phyloP scores from a whole-genome alignment of 441 rosid genomes.

The Iberis amara region DNA sequence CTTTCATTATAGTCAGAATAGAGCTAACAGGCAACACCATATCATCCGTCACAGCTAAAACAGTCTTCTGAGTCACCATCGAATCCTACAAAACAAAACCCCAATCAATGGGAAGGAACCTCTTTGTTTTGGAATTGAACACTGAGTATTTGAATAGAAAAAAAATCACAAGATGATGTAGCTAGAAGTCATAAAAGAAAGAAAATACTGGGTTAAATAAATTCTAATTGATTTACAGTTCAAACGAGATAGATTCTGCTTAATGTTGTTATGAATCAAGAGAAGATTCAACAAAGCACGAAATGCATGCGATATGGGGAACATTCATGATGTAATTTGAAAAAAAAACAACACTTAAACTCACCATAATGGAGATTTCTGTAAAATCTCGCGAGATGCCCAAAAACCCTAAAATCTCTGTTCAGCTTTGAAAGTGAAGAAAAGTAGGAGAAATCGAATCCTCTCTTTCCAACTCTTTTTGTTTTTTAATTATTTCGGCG shows the following conservation, averaged over 20 bases:
- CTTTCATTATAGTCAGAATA: constrained; percentile 38
- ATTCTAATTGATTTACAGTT: too few species aligned
- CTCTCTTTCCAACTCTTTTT: constrained; percentile 9
- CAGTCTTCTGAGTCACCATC: constrained; percentile 17
- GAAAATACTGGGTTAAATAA: too few species aligned
- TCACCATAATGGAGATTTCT: constrained; percentile 20
- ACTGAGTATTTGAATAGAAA: too few species aligned
- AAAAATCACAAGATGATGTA: too few species aligned
- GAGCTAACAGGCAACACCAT: constrained; percentile 36
- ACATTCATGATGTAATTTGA: too few species aligned
- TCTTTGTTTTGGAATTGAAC: too few species aligned
- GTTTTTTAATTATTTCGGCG: too few species aligned
- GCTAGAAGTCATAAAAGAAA: too few species aligned
- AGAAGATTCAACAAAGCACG: neutral
- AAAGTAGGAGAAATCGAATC: constrained; percentile 13
- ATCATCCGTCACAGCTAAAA: constrained; percentile 31
- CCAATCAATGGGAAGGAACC: neutral
- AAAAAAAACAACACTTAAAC: neutral
- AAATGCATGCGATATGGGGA: too few species aligned
- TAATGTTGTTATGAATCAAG: too few species aligned
- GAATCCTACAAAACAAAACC: constrained; percentile 21
- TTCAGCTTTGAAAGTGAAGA: neutral
- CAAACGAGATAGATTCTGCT: too few species aligned
- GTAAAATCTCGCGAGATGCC: constrained; percentile 17
- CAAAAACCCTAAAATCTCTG: constrained; percentile 22